Base-by-base conservation (phyloP, 1,284 basidiomycete species). In the Cutaneotrichosporon sp. region DNA sequence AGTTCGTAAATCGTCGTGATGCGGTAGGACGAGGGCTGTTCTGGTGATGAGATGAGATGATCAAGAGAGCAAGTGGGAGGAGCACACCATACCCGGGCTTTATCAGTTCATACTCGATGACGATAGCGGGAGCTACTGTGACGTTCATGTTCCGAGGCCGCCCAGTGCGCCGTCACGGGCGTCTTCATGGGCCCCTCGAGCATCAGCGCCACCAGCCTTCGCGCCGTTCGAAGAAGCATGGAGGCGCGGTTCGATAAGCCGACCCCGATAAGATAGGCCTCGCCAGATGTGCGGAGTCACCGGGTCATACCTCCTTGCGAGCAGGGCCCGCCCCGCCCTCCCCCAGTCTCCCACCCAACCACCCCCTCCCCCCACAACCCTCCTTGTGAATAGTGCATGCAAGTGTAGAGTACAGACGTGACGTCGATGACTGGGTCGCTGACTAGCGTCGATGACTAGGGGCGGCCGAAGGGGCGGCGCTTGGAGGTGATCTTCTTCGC, bases 401-500 rank as follows among this genome's bases (percentile, higher is more conserved):
- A 46, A 25, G 22, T 20, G 50, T 51, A 51, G 29, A 34, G 50
- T 51, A 51, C 50, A 51, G 29, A 22, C n/a, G 10, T 34, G 29
- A 46, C 45, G 45, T 46, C 13, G 24, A 25, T 16, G 22, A n/a
- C n/a, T n/a, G n/a, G n/a, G n/a, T n/a, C n/a, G n/a, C n/a, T n/a
- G n/a, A n/a, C n/a, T n/a, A n/a, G n/a, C n/a, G n/a, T n/a, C n/a
- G n/a, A n/a, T 3, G 45, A 13, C 45, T 46, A 46, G 45, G 20
- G 20, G 50, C 50, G 50, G 29, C 31, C 31, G 27, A 55, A 55
- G 22, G 38, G 36, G 54, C 54, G 54, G 50, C 60, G 60, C 18
- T 42, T 52, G 29, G 62, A 59, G n/a, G n/a, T n/a, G 20, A 67
- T 54, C 61, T 60, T 66, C 51, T 59, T 69, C 53, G 67, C 69